These are phyloP conservation scores for Gremmenia infestans DNA, from an alignment of 2,329 filamentous ascomycete species.

Conservation along the genomic window DNA sequence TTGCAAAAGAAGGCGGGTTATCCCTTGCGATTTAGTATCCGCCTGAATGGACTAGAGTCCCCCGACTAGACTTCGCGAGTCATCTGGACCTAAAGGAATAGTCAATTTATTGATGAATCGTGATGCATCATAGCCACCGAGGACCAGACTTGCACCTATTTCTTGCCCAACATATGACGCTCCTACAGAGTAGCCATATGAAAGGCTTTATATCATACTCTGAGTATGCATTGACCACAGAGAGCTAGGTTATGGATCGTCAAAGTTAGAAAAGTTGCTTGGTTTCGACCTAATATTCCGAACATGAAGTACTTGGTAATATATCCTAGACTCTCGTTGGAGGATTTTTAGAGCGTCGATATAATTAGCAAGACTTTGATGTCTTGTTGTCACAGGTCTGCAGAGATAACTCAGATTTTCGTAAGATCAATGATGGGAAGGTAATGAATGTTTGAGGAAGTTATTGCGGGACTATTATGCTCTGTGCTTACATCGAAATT, in stretches of 20 bases:
- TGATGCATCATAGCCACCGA: conserved; percentile 37
- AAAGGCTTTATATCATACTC: conserved; percentile 34
- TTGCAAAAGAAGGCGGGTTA: conserved; percentile 6
- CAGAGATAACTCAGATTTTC: no score
- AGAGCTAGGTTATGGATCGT: conserved; percentile 32
- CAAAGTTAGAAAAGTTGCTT: conserved; percentile 34
- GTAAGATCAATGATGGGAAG: no score
- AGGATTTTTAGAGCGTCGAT: no score
- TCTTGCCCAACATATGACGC: conserved; percentile 31
- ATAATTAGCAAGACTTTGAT: no score
- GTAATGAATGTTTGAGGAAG: no score
- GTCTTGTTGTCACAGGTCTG: no score
- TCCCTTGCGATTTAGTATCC: conserved; percentile 14
- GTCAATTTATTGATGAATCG: conserved; percentile 34
- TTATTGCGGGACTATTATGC: no score
- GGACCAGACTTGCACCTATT: conserved; percentile 34
- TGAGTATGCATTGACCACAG: conserved; percentile 34
- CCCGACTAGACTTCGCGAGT: conserved; percentile 34
- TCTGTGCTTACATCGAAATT: no score
- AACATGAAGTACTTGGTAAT: conserved; percentile 19
- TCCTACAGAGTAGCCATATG: conserved; percentile 38
- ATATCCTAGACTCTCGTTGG: no score
- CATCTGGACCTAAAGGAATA: conserved; percentile 35
- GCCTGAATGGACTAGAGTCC: conserved; percentile 32
- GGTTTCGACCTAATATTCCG: conserved; percentile 36